phyloP scores from a whole-genome alignment of 306 rosid species.

The Carpinus fangiana region DNA sequence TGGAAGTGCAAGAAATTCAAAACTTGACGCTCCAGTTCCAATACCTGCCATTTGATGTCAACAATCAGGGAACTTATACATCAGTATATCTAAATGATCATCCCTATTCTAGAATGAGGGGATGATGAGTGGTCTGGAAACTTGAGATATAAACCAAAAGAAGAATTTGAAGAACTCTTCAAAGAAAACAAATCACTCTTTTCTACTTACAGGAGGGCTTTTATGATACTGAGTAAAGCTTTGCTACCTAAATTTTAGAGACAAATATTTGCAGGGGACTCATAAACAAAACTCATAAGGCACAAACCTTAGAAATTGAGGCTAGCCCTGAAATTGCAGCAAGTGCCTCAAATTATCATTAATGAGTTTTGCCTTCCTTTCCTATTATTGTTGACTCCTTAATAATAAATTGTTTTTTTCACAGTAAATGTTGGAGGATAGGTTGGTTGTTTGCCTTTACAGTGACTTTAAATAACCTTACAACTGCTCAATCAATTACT shows the following conservation, averaged over 20 bases:
- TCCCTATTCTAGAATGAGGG: background rate
- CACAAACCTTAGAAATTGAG: background rate
- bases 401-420: background rate
- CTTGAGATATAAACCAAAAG: conserved; percentile 11
- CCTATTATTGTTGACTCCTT: background rate
- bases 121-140: background rate
- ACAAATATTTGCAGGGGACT: too few species aligned
- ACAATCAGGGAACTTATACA: conserved; percentile 12
- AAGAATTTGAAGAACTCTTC: conserved; percentile 13
- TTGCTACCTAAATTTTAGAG: too few species aligned
- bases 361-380: background rate
- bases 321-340: conserved; percentile 1
- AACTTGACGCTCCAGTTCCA: conserved; percentile 74
- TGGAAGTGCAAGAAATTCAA: conserved; percentile 70
- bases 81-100: conserved; percentile 8
- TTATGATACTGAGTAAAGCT: too few species aligned
- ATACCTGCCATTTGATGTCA: conserved; percentile 47
- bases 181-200: too few species aligned
- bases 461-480: background rate
- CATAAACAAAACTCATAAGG: background rate
- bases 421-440: background rate
- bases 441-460: background rate
- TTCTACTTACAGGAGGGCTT: too few species aligned
- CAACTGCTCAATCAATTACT: background rate
- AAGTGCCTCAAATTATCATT: background rate